Evolutionary conservation across 2,329 filamentous ascomycete species (phyloP).

Genomic region (Fonsecaea pugnacius): DNA sequence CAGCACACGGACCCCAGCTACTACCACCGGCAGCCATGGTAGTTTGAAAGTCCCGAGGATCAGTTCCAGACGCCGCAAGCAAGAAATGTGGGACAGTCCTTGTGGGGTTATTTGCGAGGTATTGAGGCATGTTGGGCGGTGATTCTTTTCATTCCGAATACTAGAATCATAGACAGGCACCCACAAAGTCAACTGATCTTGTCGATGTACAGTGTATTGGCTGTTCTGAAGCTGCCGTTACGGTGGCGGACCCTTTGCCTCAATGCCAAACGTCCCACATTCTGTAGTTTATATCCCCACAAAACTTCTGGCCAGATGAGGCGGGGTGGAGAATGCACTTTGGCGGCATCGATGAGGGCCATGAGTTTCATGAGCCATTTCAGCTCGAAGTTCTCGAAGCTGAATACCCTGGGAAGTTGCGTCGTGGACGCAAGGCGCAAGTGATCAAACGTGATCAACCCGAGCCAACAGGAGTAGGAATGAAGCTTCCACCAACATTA

Average conservation of each 20-base stretch:
- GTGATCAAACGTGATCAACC: neutral
- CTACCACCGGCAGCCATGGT: neutral
- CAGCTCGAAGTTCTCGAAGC: neutral
- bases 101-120: slow-evolving; percentile 1
- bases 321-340: neutral
- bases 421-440: neutral
- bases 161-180: neutral
- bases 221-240: neutral
- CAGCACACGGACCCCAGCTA: neutral
- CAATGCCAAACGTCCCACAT: neutral
- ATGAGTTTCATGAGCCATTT: neutral
- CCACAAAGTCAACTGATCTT: neutral
- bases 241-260: neutral
- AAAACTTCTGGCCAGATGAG: neutral
- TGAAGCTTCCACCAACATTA: neutral
- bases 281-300: neutral
- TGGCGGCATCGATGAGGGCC: neutral
- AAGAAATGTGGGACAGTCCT: slow-evolving; percentile 6
- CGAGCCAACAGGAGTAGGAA: neutral
- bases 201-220: neutral
- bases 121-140: neutral
- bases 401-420: neutral
- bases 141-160: neutral
- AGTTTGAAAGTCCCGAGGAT: neutral
- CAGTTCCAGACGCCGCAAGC: neutral